Conservation (phyloP, 2,329 filamentous ascomycete genomes). For the Epichloe amarillans region DNA sequence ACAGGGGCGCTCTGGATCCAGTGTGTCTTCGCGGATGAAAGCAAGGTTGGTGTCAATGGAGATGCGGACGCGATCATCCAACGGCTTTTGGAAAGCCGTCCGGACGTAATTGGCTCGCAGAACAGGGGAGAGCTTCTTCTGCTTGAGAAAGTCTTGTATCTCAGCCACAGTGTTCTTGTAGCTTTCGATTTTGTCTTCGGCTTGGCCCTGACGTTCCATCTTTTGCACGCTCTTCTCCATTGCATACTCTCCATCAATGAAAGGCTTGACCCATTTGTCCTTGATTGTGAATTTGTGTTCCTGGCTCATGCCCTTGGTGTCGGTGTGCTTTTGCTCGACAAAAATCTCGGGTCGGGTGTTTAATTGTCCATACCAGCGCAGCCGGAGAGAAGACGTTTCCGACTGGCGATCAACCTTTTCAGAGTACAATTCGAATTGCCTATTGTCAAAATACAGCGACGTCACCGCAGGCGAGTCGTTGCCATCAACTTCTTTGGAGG, state of each 20-base stretch:
- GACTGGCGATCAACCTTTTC: conserved; percentile 67
- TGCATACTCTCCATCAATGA: conserved; percentile 75
- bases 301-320: conserved; percentile 61
- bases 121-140: conserved; percentile 68
- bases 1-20: conserved; percentile 76
- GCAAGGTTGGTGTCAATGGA: conserved; percentile 87
- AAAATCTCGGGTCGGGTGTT: conserved; percentile 65
- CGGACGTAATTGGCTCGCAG: conserved; percentile 86
- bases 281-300: conserved; percentile 79
- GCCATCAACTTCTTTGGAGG: conserved; percentile 68
- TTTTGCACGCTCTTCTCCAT: conserved; percentile 86
- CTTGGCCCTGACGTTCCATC: conserved; percentile 64
- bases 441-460: conserved; percentile 89
- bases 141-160: conserved; percentile 68
- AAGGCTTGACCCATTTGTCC: conserved; percentile 82
- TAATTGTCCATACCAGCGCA: conserved; percentile 87
- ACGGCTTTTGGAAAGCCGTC: conserved; percentile 91
- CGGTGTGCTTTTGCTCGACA: conserved; percentile 80
- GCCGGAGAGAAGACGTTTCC: conserved; percentile 68
- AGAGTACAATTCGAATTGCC: conserved; percentile 72
- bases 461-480: conserved; percentile 82
- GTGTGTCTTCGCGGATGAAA: conserved; percentile 65
- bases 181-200: conserved; percentile 49
- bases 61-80: conserved; percentile 79
- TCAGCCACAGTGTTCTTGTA: conserved; percentile 61